These are phyloP conservation scores for Sinapis alba DNA, from an alignment of 441 rosid species.

Conservation along the genomic window DNA sequence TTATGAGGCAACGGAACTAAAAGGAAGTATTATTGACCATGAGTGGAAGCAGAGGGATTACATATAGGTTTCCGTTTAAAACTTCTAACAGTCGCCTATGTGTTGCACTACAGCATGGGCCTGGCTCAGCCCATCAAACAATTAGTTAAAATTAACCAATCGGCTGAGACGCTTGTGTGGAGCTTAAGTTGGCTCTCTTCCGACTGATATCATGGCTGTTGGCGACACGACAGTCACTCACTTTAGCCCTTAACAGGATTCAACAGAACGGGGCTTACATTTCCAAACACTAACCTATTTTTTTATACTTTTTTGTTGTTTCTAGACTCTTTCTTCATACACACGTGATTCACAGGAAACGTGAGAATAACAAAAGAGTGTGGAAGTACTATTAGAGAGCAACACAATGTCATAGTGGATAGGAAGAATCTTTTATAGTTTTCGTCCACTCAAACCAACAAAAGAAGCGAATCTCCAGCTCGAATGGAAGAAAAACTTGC, in stretches of 20 bases:
- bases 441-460: slow-evolving; percentile 31
- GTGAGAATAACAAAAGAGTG: slow-evolving; percentile 33
- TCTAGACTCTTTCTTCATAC: neutral
- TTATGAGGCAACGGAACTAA: too few relatives aligned
- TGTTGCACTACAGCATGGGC: neutral
- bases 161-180: slow-evolving; percentile 30
- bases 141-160: neutral
- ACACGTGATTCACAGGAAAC: slow-evolving; percentile 5
- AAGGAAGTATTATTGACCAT: neutral
- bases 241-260: neutral
- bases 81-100: neutral
- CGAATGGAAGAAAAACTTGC: slow-evolving; percentile 39
- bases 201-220: slow-evolving; percentile 15
- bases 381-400: slow-evolving; percentile 22
- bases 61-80: neutral
- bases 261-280: slow-evolving; percentile 19
- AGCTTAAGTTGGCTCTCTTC: slow-evolving; percentile 21
- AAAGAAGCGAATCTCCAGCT: slow-evolving; percentile 43
- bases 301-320: neutral
- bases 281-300: neutral
- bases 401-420: slow-evolving; percentile 1
- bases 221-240: neutral
- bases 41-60: too few relatives aligned
- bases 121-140: slow-evolving; percentile 2
- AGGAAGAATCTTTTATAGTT: slow-evolving; percentile 17